phyloP scores from a whole-genome alignment of 192 early-diverging fungal genomes.

The Coemansia sp. region DNA sequence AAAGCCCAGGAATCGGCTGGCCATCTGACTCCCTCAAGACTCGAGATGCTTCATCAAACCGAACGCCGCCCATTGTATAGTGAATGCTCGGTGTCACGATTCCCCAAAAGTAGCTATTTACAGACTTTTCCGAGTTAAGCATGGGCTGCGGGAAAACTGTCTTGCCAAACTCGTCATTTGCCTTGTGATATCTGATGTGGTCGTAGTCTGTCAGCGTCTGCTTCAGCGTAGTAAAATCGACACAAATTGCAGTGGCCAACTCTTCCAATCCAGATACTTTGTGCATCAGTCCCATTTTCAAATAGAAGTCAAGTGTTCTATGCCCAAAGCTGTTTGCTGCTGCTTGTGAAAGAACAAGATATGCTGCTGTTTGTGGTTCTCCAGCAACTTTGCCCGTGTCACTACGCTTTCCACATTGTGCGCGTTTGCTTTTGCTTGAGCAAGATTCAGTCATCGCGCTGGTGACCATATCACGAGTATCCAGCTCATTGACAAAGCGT shows the following conservation, averaged over 20 bases:
- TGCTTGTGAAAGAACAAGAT: slow-evolving; percentile 47
- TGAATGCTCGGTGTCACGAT: slow-evolving; percentile 80
- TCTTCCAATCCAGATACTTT: slow-evolving; percentile 12
- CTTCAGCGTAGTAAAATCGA: slow-evolving; percentile 43
- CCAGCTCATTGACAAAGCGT: slow-evolving; percentile 92
- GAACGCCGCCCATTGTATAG: slow-evolving; percentile 78
- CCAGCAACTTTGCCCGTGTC: background rate
- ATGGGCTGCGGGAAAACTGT: slow-evolving; percentile 65
- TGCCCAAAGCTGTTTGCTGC: slow-evolving; percentile 46
- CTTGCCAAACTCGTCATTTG: slow-evolving; percentile 69
- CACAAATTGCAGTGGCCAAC: slow-evolving; percentile 36
- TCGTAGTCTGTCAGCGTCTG: slow-evolving; percentile 59
- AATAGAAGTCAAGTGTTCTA: slow-evolving; percentile 49
- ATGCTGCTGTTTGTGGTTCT: slow-evolving; percentile 22
- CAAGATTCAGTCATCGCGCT: slow-evolving; percentile 78
- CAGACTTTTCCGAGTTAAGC: slow-evolving; percentile 37
- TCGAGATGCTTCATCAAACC: slow-evolving; percentile 29
- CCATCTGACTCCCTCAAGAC: slow-evolving; percentile 48
- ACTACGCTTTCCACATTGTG: background rate
- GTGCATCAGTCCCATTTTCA: slow-evolving; percentile 41
- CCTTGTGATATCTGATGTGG: slow-evolving; percentile 56
- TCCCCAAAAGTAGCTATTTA: slow-evolving; percentile 60
- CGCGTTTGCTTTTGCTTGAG: slow-evolving; percentile 17
- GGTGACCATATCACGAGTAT: slow-evolving; percentile 92
- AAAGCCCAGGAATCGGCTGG: slow-evolving; percentile 73